Conservation (phyloP, 805 yeast genomes). For the Komagataella pastoris region DNA sequence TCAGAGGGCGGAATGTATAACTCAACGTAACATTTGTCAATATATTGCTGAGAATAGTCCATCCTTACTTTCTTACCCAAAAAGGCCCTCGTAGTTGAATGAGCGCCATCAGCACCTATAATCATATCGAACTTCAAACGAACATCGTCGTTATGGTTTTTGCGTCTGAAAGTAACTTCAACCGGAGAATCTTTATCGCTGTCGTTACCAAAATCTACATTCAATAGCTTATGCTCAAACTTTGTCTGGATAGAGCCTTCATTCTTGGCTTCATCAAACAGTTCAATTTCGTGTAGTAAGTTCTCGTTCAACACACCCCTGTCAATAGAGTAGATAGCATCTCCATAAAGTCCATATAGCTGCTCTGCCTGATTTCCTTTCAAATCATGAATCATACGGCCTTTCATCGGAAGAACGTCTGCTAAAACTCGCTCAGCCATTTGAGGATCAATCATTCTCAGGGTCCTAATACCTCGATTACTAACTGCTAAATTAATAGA, state of each 20-base stretch:
- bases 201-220: constrained; percentile 12
- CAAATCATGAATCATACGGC: constrained; percentile 76
- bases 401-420: constrained; percentile 72
- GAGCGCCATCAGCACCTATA: constrained; percentile 82
- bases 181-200: constrained; percentile 1
- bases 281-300: constrained; percentile 50
- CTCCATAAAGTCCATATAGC: constrained; percentile 69
- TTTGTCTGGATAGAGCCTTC: constrained; percentile 21
- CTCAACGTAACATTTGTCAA: constrained; percentile 77
- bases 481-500: constrained; percentile 87
- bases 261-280: constrained; percentile 13
- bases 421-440: constrained; percentile 43
- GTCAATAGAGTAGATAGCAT: constrained; percentile 76
- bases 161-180: constrained; percentile 2
- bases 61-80: constrained; percentile 54
- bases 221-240: constrained; percentile 45
- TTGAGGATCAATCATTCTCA: constrained; percentile 44
- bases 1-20: constrained; percentile 55
- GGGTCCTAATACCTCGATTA: constrained; percentile 65
- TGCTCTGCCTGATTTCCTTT: constrained; percentile 56
- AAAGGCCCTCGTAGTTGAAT: constrained; percentile 57
- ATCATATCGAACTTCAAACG: constrained; percentile 35
- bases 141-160: constrained; percentile 1
- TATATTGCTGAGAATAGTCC: constrained; percentile 64
- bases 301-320: constrained; percentile 54